Evolutionary conservation across 306 rosid genomes (phyloP).

Genomic region (Sesbania bispinosa): DNA sequence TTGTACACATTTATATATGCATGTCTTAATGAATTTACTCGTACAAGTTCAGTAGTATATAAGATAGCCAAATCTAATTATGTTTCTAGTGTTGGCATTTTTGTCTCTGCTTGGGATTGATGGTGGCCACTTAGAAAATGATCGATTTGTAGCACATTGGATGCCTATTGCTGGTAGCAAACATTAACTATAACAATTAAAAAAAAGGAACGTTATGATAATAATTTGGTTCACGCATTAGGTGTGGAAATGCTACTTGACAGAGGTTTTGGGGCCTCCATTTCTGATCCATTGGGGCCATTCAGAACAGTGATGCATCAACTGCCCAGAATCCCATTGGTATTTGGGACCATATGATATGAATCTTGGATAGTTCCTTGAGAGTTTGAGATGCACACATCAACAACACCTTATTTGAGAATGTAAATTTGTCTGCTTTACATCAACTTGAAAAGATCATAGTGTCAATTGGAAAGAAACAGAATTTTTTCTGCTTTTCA

Average conservation of each 20-base stretch:
- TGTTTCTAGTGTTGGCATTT: constrained; percentile 38
- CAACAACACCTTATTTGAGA: constrained; percentile 24
- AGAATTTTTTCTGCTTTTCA: constrained; percentile 3
- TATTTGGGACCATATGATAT: constrained; percentile 43
- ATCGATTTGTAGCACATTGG: constrained; percentile 48
- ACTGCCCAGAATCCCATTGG: constrained; percentile 28
- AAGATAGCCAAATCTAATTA: constrained; percentile 27
- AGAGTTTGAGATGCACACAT: constrained; percentile 34
- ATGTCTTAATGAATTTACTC: background rate
- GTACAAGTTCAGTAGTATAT: constrained; percentile 25
- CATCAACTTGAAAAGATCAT: constrained; percentile 18
- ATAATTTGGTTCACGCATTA: constrained; percentile 71
- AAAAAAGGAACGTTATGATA: constrained; percentile 25
- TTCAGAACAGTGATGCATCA: constrained; percentile 33
- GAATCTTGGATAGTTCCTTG: constrained; percentile 35
- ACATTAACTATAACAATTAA: constrained; percentile 29
- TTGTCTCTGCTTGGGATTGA: constrained; percentile 43
- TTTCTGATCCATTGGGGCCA: constrained; percentile 47
- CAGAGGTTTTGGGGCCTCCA: constrained; percentile 48
- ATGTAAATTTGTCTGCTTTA: constrained; percentile 34
- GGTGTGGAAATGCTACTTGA: constrained; percentile 61
- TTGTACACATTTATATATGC: constrained; percentile 2
- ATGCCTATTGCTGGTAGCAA: constrained; percentile 47
- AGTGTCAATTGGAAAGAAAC: constrained; percentile 1
- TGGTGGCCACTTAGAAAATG: constrained; percentile 45